Evolutionary conservation across 306 rosid species (phyloP).

Genomic region (Erythrophleum fordii): DNA sequence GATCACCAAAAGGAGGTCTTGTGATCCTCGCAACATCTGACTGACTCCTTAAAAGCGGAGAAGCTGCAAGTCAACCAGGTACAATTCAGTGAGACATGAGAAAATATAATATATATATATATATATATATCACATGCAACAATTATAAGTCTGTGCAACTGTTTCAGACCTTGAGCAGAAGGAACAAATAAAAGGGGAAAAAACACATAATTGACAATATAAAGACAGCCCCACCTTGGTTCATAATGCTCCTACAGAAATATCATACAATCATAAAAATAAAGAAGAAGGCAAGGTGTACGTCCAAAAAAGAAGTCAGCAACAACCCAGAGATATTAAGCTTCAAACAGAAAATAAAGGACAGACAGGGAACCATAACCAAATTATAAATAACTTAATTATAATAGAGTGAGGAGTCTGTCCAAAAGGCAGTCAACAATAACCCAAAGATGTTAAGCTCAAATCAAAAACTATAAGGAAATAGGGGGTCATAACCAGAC

Average conservation of each 20-base stretch:
- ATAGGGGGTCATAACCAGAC: constrained; percentile 26
- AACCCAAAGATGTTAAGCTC: constrained; percentile 5
- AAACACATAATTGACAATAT: neutral
- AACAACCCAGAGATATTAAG: neutral
- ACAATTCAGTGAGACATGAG: constrained; percentile 34
- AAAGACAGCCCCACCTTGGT: constrained; percentile 35
- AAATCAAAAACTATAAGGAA: neutral
- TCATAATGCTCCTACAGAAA: constrained; percentile 23
- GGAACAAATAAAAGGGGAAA: constrained; percentile 31
- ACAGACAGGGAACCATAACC: constrained; percentile 3
- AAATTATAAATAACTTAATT: neutral
- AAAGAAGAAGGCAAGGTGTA: constrained; percentile 1
- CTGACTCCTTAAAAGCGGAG: constrained; percentile 65
- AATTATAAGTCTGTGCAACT: constrained; percentile 32
- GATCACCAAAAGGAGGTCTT: constrained; percentile 63
- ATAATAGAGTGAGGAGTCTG: neutral
- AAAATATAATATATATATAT: constrained; percentile 1
- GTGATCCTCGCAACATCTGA: constrained; percentile 58
- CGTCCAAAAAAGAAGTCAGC: constrained; percentile 5
- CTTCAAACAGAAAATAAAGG: constrained; percentile 1
- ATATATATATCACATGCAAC: neutral
- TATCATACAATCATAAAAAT: constrained; percentile 23
- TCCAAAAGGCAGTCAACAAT: constrained; percentile 15
- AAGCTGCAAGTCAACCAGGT: constrained; percentile 54
- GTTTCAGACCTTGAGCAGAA: constrained; percentile 31